Conservation (phyloP, 108 stramenopile genomes). For the Conticribra weissflogii region DNA sequence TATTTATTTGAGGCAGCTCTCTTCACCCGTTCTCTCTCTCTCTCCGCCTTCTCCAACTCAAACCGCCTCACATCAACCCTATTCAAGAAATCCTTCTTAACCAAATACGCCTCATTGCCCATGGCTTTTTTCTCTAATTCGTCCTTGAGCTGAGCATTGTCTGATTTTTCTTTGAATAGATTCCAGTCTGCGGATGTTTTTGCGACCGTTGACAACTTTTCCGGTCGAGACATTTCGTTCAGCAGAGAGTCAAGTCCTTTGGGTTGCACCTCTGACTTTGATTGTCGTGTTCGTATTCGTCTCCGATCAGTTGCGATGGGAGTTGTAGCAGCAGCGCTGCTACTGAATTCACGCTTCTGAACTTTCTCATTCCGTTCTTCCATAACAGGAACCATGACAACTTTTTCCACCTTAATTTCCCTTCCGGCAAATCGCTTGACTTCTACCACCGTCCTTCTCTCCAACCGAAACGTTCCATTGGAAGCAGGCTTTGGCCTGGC, state of each 20-base stretch:
- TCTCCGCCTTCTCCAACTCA: conserved; percentile 78
- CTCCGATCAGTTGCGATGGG: background rate
- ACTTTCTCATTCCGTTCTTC: background rate
- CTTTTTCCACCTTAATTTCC: conserved; percentile 49
- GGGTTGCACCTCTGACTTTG: background rate
- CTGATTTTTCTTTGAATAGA: conserved; percentile 76
- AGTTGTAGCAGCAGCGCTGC: background rate
- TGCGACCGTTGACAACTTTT: conserved; percentile 75
- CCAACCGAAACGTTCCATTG: conserved; percentile 40
- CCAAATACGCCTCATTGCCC: conserved; percentile 84
- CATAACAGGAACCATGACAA: conserved; percentile 38
- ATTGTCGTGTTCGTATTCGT: conserved; percentile 1
- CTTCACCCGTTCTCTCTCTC: conserved; percentile 69
- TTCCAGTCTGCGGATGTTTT: conserved; percentile 93
- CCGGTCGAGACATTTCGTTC: conserved; percentile 64
- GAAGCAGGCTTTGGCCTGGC: conserved; percentile 37
- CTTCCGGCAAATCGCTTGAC: conserved; percentile 58
- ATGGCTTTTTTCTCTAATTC: conserved; percentile 77
- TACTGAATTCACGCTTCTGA: conserved; percentile 1
- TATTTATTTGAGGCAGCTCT: conserved; percentile 22
- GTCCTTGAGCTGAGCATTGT: conserved; percentile 63
- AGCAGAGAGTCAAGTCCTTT: conserved; percentile 71
- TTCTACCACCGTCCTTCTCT: conserved; percentile 46
- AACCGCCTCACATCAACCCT: conserved; percentile 84
- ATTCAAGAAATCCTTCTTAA: conserved; percentile 87